phyloP scores from a whole-genome alignment of 495 filamentous ascomycete genomes.

The Mytilinidion resinicola region DNA sequence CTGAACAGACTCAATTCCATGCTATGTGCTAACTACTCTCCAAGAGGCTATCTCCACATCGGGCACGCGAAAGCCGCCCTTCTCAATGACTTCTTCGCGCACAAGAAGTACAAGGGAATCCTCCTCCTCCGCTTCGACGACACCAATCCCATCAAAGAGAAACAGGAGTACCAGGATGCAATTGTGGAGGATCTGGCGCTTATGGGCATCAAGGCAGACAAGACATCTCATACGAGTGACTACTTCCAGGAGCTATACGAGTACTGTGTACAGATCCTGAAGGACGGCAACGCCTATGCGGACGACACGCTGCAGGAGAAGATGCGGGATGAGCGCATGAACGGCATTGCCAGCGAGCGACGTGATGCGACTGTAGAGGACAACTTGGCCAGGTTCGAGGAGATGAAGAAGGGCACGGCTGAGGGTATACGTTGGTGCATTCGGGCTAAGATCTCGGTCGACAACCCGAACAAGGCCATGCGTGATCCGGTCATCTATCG shows the following conservation, averaged over 20 bases:
- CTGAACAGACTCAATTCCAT: not conserved
- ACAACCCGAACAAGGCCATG: constrained; percentile 79
- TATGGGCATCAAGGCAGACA: constrained; percentile 81
- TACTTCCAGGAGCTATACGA: constrained; percentile 87
- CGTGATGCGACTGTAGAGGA: constrained; percentile 75
- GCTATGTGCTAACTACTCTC: constrained; percentile 9
- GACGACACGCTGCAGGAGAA: constrained; percentile 84
- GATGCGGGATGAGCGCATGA: constrained; percentile 73
- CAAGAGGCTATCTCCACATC: constrained; percentile 80
- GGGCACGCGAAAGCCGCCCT: constrained; percentile 91
- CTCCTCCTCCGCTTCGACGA: constrained; percentile 84
- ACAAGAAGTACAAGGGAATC: constrained; percentile 78
- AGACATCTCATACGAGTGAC: constrained; percentile 73
- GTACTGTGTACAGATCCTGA: constrained; percentile 69
- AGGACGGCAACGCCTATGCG: constrained; percentile 77
- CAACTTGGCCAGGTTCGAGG: constrained; percentile 71
- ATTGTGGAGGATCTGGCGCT: constrained; percentile 80
- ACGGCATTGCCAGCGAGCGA: constrained; percentile 66
- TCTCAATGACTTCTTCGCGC: constrained; percentile 89
- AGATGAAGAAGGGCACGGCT: constrained; percentile 76
- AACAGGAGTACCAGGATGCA: constrained; percentile 82
- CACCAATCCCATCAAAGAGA: constrained; percentile 90
- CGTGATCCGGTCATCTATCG: constrained; percentile 94
- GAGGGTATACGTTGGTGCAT: constrained; percentile 78
- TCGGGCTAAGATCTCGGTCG: constrained; percentile 78